Evolutionary conservation across 83 land plant genomes (phyloP), one percentile per base, ranked within the genome.

Genomic region (Picea abies): DNA sequence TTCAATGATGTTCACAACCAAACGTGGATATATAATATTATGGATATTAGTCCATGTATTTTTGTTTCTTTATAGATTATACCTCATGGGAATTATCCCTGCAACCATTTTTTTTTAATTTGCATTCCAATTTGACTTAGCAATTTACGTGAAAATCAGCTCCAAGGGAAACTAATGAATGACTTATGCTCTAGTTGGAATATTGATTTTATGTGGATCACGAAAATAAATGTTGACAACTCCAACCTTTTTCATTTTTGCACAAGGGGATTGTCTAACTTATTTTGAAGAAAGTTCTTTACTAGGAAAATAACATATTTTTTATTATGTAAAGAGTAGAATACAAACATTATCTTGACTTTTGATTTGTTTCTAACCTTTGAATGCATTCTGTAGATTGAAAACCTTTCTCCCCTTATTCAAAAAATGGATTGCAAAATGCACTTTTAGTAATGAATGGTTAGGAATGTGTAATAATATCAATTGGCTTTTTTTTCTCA

Each of bases 401-500:
- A 41, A 49, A 49, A 9, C 11, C 56, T 12, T 49, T 49, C 37
- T 37, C 3, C n/a, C n/a, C 20, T 44, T 44, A 14, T 72, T 0
- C 10, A 44, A 39, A 44, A 68, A 44, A 44, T 72, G 3, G 56
- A 60, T 60, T 39, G 39, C 44, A 8, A 12, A 9, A 8, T 49
- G 12, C 56, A 10, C 12, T 49, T 49, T 10, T 49, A 9, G 11
- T 49, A 49, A 49, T 49, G 11, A 49, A 49, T 49, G 56, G 10
- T 10, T 49, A 1, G 56, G 12, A 49, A 1, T 2, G 12, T 49
- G 12, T 49, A 49, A 11, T 49, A 49, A 49, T 49, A 49, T 49
- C 56, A 49, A 49, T 49, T 49, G 12, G 56, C 56, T n/a, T 72
- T 61, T 73, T 23, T 1, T 72, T 20, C 60, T 49, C 81, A 93